These are phyloP conservation scores for Phanerodontia chrysosporium DNA, from an alignment of 768 basidiomycete genomes.

Conservation along the genomic window DNA sequence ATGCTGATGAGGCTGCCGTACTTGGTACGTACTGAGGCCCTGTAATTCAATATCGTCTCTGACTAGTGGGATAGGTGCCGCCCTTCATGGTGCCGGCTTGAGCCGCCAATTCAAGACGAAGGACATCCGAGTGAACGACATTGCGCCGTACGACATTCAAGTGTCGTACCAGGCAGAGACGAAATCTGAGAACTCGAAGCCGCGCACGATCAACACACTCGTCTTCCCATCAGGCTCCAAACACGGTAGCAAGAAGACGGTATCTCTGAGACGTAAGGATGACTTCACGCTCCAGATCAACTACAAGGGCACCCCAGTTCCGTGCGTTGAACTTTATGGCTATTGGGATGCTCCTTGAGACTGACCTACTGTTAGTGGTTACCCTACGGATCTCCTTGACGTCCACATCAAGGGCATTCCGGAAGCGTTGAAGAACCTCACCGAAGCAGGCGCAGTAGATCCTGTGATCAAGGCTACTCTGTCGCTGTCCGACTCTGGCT, in stretches of 20 bases:
- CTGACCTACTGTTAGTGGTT: conserved; percentile 41
- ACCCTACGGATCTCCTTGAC: conserved; percentile 71
- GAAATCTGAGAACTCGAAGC: conserved; percentile 41
- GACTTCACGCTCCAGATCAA: conserved; percentile 78
- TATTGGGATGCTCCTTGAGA: conserved; percentile 8
- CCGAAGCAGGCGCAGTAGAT: conserved; percentile 73
- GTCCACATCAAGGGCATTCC: conserved; percentile 68
- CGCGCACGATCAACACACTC: conserved; percentile 68
- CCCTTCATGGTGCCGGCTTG: conserved; percentile 84
- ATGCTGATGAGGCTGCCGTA: conserved; percentile 94
- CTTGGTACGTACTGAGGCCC: conserved; percentile 47
- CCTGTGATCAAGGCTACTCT: conserved; percentile 86
- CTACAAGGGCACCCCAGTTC: conserved; percentile 62
- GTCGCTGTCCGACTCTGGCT: conserved; percentile 80
- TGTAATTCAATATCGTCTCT: not conserved
- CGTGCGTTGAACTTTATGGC: conserved; percentile 39
- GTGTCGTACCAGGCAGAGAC: conserved; percentile 69
- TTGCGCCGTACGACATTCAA: conserved; percentile 70
- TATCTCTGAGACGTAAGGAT: conserved; percentile 81
- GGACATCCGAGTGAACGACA: conserved; percentile 80
- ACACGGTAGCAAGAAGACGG: conserved; percentile 75
- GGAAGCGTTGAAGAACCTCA: conserved; percentile 79
- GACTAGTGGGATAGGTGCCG: conserved; percentile 49
- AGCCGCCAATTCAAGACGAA: conserved; percentile 95
- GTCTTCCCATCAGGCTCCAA: conserved; percentile 80